Evolutionary conservation across 192 early-diverging fungal genomes (phyloP).

Genomic region (Backusella westeae): DNA sequence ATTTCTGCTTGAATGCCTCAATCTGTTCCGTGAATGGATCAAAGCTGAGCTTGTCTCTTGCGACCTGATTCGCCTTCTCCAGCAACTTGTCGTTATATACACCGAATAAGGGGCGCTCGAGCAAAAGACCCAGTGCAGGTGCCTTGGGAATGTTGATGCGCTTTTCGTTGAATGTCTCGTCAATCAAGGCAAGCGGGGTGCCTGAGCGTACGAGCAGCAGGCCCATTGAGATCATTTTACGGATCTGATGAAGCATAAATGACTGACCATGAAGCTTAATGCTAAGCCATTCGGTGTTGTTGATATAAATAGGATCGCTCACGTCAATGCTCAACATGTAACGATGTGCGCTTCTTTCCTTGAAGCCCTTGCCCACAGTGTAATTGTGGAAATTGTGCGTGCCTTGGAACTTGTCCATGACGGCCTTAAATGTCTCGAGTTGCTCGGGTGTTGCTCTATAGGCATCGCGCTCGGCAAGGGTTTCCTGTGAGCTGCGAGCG

Average conservation of each 20-base stretch:
- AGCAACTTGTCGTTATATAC: constrained; percentile 59
- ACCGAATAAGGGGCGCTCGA: constrained; percentile 74
- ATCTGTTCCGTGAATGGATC: constrained; percentile 63
- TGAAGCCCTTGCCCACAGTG: constrained; percentile 76
- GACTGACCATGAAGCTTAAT: constrained; percentile 93
- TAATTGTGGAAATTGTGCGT: constrained; percentile 97
- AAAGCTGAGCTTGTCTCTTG: constrained; percentile 51
- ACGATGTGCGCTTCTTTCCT: constrained; percentile 75
- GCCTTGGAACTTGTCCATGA: constrained; percentile 73
- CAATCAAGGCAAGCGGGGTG: constrained; percentile 69
- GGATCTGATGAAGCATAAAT: constrained; percentile 99
- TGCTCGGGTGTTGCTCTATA: constrained; percentile 65
- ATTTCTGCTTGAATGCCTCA: constrained; percentile 83
- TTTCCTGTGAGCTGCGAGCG: constrained; percentile 49
- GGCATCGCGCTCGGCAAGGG: constrained; percentile 55
- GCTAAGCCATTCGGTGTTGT: constrained; percentile 85
- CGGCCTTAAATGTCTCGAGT: constrained; percentile 63
- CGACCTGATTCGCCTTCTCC: constrained; percentile 15
- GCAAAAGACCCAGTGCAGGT: constrained; percentile 83
- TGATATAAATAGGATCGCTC: constrained; percentile 64
- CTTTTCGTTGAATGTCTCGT: constrained; percentile 56
- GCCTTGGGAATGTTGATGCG: constrained; percentile 97
- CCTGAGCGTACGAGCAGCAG: constrained; percentile 76
- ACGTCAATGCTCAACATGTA: constrained; percentile 80
- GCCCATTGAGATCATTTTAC: constrained; percentile 95